Evolutionary conservation across 495 filamentous ascomycete species (phyloP), one percentile per base, ranked within the genome.

Genomic region (Trichoderma reesei): DNA sequence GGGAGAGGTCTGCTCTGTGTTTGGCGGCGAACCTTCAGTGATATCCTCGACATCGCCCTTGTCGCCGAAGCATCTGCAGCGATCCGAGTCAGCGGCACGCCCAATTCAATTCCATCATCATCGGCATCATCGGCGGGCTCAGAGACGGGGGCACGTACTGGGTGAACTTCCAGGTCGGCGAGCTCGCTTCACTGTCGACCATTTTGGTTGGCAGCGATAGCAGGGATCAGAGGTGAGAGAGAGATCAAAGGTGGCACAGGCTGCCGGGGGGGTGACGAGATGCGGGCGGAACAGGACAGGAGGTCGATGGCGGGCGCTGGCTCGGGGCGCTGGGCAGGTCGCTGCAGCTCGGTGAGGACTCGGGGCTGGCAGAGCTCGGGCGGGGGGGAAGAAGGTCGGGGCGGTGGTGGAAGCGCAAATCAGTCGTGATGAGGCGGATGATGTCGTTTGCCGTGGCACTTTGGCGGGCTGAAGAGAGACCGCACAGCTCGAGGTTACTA

Each of bases 11-110:
- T 33, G 59, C 14, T 26, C 26, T 26, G 26, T 60, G 54, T 59
- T 31, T 71, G 13, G 36, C n/a, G 39, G 36, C 61, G 38, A 42
- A 96, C 93, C 93, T 90, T 98, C 94, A 79, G 94, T 98, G 69
- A 98, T 98, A 80, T 98, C 94, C 76, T 98, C 94, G 68, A 98
- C 95, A 79, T 98, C 94, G 65, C 94, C 94, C 80, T 98, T 98
- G 81, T 98, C 94, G 74, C 94, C 94, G 77, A 98, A 98, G 82
- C 94, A 98, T 81, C 93, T 98, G 68, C 44, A 48, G 44, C 26
- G 63, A 44, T 20, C 44, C 9, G 34, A 65, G 63, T 71, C 65
- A 73, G 68, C 59, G 64, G 63, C 44, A 26, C 4, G 11, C n/a
- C 14, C 7, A 48, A 26, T 48, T 18, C 44, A 48, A 59, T 65